Evolutionary conservation across 2,329 filamentous ascomycete genomes (phyloP).

Genomic region (Fonsecaea erecta): DNA sequence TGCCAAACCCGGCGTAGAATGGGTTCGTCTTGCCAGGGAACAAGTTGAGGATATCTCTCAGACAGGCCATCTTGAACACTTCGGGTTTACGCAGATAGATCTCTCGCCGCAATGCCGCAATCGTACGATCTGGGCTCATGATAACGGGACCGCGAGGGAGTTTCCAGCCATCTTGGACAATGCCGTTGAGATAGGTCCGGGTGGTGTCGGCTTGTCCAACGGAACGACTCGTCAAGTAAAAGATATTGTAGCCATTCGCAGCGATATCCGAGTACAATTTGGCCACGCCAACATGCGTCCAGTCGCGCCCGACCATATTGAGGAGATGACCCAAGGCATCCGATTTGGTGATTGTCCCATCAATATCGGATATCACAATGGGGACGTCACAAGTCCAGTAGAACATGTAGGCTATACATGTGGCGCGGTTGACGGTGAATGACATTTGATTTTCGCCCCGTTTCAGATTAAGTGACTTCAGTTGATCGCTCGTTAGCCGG

Average conservation of each 20-base stretch:
- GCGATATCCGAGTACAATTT: constrained; percentile 97
- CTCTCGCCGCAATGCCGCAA: constrained; percentile 88
- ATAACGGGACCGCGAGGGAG: constrained; percentile 92
- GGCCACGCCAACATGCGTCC: constrained; percentile 95
- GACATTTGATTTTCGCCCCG: constrained; percentile 90
- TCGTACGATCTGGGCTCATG: constrained; percentile 90
- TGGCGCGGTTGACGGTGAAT: constrained; percentile 94
- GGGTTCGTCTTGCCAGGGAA: constrained; percentile 78
- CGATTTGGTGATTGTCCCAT: constrained; percentile 98
- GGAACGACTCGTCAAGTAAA: constrained; percentile 93
- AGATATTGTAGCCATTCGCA: constrained; percentile 96
- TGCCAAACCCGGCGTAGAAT: constrained; percentile 97
- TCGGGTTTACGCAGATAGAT: constrained; percentile 95
- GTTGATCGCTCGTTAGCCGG: constrained; percentile 89
- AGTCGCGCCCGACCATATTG: constrained; percentile 96
- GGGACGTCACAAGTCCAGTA: constrained; percentile 90
- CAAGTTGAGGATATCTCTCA: constrained; percentile 88
- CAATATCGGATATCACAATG: constrained; percentile 97
- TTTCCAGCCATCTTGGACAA: constrained; percentile 83
- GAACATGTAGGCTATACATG: constrained; percentile 90
- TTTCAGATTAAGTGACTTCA: constrained; percentile 82
- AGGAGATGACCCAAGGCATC: constrained; percentile 92
- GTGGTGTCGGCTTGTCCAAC: constrained; percentile 94
- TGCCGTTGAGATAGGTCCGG: constrained; percentile 83
- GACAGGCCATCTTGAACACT: constrained; percentile 98